Percentiles rank a stretch among this genome's conserved stretches.
Conservation (phyloP, 345 rosid genomes). For the Acer yangbiense region DNA sequence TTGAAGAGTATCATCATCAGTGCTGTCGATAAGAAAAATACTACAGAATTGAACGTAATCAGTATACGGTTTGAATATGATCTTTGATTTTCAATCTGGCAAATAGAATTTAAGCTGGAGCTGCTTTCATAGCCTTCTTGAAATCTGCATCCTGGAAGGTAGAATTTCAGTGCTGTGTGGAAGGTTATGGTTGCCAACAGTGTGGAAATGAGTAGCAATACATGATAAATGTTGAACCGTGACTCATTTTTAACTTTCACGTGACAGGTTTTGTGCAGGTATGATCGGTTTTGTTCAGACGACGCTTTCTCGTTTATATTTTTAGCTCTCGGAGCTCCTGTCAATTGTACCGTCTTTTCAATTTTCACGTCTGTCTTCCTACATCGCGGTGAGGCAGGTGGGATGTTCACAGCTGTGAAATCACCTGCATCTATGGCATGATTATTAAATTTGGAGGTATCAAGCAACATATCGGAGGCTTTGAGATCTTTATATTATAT, state of each 20-base stretch:
- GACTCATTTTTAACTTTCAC: neutral
- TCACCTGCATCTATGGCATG: neutral
- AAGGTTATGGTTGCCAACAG: neutral
- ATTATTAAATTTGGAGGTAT: neutral
- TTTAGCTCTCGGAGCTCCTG: neutral
- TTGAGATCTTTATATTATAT: neutral
- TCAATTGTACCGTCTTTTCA: neutral
- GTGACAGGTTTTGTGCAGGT: neutral
- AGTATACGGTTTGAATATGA: neutral
- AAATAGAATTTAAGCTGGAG: neutral
- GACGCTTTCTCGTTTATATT: neutral
- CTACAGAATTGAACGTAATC: constrained; percentile 5
- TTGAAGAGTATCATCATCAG: neutral
- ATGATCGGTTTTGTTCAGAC: neutral
- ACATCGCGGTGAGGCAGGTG: neutral
- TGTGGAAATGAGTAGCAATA: neutral
- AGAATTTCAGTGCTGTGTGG: neutral
- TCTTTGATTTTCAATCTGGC: neutral
- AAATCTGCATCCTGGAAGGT: neutral
- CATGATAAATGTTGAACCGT: neutral
- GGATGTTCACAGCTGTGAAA: neutral
- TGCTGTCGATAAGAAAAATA: constrained; percentile 10
- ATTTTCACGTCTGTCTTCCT: constrained; percentile 4
- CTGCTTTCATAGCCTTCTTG: neutral
- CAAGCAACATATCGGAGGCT: neutral